These are phyloP conservation scores for Tuber aestivum DNA, from an alignment of 495 filamentous ascomycete species.

Conservation along the genomic window DNA sequence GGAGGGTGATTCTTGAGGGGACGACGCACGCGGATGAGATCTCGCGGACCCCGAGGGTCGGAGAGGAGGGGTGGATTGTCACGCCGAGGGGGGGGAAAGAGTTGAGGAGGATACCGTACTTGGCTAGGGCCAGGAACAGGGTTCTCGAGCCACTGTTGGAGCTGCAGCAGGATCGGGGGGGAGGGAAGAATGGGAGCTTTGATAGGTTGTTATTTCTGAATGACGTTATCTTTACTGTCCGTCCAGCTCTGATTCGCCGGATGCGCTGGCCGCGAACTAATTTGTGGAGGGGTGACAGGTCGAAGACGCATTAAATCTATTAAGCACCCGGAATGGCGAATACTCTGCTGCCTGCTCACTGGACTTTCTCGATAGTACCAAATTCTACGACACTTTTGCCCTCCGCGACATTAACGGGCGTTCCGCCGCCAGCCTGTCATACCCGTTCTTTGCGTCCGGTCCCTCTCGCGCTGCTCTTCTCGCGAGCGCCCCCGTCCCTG, in stretches of 20 bases:
- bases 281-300: conserved; percentile 44
- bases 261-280: neutral
- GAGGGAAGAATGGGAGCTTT: conserved; percentile 46
- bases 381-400: conserved; percentile 81
- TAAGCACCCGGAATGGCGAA: conserved; percentile 62
- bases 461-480: conserved; percentile 56
- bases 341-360: conserved; percentile 79
- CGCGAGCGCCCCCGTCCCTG: conserved; percentile 55
- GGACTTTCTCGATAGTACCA: conserved; percentile 63
- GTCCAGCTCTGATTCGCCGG: conserved; percentile 24
- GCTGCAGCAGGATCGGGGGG: conserved; percentile 44
- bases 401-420: conserved; percentile 64
- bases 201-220: conserved; percentile 69
- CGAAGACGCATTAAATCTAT: conserved; percentile 62
- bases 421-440: conserved; percentile 58
- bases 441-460: conserved; percentile 68
- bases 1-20: conserved; percentile 52
- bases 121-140: conserved; percentile 59
- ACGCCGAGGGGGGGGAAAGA: conserved; percentile 50
- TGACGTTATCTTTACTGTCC: conserved; percentile 66
- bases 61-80: conserved; percentile 54
- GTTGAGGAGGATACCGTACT: conserved; percentile 61
- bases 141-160: conserved; percentile 51
- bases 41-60: conserved; percentile 37
- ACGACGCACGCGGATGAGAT: conserved; percentile 56